Percentiles rank a stretch among this genome's conserved stretches.
These are phyloP conservation scores for Aristolochia fimbriata DNA, from an alignment of 164 flowering plant species.

Conservation along the genomic window DNA sequence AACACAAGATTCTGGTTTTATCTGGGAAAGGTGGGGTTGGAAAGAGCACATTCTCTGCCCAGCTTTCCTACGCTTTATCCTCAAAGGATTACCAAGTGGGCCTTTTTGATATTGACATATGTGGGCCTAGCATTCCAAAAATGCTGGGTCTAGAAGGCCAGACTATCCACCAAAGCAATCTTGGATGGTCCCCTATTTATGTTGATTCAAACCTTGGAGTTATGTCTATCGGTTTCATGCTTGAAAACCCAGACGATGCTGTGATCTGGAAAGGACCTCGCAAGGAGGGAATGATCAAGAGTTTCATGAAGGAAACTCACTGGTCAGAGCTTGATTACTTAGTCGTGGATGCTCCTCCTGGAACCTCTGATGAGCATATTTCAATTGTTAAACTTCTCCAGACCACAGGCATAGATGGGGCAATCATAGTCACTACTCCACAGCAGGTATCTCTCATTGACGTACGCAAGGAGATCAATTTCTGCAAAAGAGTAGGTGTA, in stretches of 20 bases:
- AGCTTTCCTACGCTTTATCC: conserved; percentile 75
- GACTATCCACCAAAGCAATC: conserved; percentile 84
- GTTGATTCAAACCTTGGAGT: conserved; percentile 92
- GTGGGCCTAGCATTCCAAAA: conserved; percentile 95
- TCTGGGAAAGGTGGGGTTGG: conserved; percentile 99
- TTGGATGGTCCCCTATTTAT: conserved; percentile 90
- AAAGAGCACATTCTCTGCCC: conserved; percentile 94
- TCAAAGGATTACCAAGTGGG: conserved; percentile 85
- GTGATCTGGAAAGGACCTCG: conserved; percentile 97
- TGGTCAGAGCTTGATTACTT: conserved; percentile 96
- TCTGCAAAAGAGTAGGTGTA: conserved; percentile 79
- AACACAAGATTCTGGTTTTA: conserved; percentile 83
- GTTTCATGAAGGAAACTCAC: conserved; percentile 76
- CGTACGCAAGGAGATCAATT: conserved; percentile 83
- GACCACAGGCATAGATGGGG: conserved; percentile 77
- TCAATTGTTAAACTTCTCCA: conserved; percentile 74
- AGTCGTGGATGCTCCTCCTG: conserved; percentile 94
- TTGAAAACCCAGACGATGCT: conserved; percentile 83
- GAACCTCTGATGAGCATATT: conserved; percentile 95
- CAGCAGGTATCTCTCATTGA: conserved; percentile 89
- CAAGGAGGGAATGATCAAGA: conserved; percentile 79
- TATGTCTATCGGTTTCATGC: conserved; percentile 94
- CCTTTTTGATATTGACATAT: conserved; percentile 84
- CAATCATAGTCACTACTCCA: conserved; percentile 86
- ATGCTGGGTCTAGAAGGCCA: conserved; percentile 98